Base-by-base conservation (phyloP, 768 basidiomycete species). In the Asterophora parasitica region DNA sequence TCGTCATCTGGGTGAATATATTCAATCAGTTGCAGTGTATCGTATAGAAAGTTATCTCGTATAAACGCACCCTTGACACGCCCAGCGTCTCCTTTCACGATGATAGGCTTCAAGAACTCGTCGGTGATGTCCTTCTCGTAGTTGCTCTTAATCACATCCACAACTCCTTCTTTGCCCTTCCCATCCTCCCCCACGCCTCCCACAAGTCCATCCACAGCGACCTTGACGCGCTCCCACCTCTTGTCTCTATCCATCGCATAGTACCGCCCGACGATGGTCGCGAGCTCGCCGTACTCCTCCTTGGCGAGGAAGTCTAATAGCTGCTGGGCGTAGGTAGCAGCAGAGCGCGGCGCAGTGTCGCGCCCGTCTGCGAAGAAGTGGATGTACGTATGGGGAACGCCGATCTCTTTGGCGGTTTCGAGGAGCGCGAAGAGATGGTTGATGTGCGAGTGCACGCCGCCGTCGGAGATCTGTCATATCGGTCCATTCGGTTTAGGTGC, bases 241-340 rank as follows among this genome's bases (percentile, higher is more conserved):
- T 94, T 94, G 66, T 95, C 92, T 32, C 92, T 82, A 69, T 95
- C 93, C 92, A 95, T 95, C 27, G 92, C 93, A 56, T 94, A 97
- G 75, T 97, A 97, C 44, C 94, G 70, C 5, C 92, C 93, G 34
- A 93, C 72, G 42, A 95, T 75, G 6, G 92, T 93, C 4, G 89
- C 84, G 40, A 97, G 70, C 62, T 88, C 78, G 27, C 92, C 93
- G 51, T 84, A 78, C 34, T 81, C 74, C 59, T 89, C 84, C 58
- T 90, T 81, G 57, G 82, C 69, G 48, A 86, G 75, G 67, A 91
- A 95, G 26, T 83, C 82, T 8, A 82, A 74, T 6, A 97, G 71
- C 27, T 95, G 78, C 56, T 85, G 72, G 34, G 81, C 76, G 67
- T 96, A 95, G 11, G 78, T 81, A 5, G 81, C 74, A 10, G 91